These are phyloP conservation scores for Aristolochia californica DNA, from an alignment of 164 flowering plant species.

Conservation along the genomic window DNA sequence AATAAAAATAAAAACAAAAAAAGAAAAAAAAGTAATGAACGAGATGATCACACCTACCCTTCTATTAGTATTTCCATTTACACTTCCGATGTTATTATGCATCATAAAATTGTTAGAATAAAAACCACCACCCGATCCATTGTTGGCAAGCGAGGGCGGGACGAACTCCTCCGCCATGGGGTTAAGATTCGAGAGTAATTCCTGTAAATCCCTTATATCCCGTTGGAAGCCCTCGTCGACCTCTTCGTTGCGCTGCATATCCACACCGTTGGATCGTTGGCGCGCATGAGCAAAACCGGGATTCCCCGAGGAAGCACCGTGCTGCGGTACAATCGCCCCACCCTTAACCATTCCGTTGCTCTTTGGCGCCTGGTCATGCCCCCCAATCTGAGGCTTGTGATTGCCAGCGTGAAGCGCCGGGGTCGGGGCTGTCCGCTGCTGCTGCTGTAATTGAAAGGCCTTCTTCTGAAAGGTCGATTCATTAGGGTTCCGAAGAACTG, in stretches of 20 bases:
- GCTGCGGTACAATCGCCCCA: conserved; percentile 1
- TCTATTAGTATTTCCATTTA: conserved; percentile 29
- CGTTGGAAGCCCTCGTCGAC: conserved; percentile 34
- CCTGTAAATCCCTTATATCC: conserved; percentile 76
- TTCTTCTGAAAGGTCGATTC: conserved; percentile 11
- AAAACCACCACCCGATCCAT: conserved; percentile 18
- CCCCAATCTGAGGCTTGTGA: conserved; percentile 4
- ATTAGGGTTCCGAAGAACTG: conserved; percentile 9
- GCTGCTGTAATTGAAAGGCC: conserved; percentile 14
- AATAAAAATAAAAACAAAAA: not conserved
- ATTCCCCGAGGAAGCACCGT: conserved; percentile 1
- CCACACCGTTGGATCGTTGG: conserved; percentile 13
- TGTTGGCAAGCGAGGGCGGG: conserved; percentile 47
- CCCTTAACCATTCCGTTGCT: conserved; percentile 4
- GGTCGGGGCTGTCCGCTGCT: conserved; percentile 2
- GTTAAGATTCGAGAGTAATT: conserved; percentile 74
- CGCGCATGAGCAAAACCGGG: conserved; percentile 2
- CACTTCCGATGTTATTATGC: conserved; percentile 17
- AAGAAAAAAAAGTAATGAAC: not conserved
- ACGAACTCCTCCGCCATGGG: conserved; percentile 91
- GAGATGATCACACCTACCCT: conserved; percentile 26
- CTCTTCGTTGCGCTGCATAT: conserved; percentile 20
- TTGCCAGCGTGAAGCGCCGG: conserved; percentile 1
- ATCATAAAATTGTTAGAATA: conserved; percentile 18
- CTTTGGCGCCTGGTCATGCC: not conserved